Evolutionary conservation across 139 green algal species (phyloP), one percentile per base, ranked within the genome.

Genomic region (Micractinium conductrix): DNA sequence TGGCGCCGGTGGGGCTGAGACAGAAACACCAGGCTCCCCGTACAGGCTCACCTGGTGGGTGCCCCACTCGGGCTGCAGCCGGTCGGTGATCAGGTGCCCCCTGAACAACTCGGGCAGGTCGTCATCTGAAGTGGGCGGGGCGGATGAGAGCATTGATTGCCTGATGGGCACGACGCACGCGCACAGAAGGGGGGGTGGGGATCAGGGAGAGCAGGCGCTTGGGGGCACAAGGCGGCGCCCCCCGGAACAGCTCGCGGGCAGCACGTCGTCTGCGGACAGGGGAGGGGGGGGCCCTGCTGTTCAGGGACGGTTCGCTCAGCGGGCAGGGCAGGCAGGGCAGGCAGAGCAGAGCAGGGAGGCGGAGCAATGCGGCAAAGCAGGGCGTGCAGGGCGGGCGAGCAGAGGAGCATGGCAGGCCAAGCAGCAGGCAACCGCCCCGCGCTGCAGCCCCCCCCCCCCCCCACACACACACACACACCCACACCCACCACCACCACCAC

Each of bases 11-110:
- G n/a, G n/a, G n/a, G n/a, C n/a, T n/a, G n/a, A n/a, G n/a, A n/a
- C n/a, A n/a, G n/a, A n/a, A n/a, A n/a, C n/a, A n/a, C n/a, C n/a
- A n/a, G n/a, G n/a, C n/a, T n/a, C n/a, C n/a, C n/a, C n/a, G n/a
- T n/a, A n/a, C n/a, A n/a, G n/a, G 40, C 70, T 60, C 26, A 48
- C 74, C 74, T 80, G 74, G 35, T 80, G 74, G 33, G 48, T 80
- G 26, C 84, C 84, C 84, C 75, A 84, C 6, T 62, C 40, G 19
- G 78, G 55, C 9, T 55, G 16, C 19, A 88, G 50, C n/a, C 63
- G 75, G 42, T 85, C 82, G 14, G 45, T 33, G 33, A 88, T 73
- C n/a, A 88, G 55, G 10, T 58, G 55, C 26, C 76, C 55, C 1
- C 76, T 37, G 58, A 82, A 82, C 37, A 82, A 26, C 55, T 55